Evolutionary conservation across 176 grass and related monocot genomes (phyloP).

Genomic region (Bromus sterilis): DNA sequence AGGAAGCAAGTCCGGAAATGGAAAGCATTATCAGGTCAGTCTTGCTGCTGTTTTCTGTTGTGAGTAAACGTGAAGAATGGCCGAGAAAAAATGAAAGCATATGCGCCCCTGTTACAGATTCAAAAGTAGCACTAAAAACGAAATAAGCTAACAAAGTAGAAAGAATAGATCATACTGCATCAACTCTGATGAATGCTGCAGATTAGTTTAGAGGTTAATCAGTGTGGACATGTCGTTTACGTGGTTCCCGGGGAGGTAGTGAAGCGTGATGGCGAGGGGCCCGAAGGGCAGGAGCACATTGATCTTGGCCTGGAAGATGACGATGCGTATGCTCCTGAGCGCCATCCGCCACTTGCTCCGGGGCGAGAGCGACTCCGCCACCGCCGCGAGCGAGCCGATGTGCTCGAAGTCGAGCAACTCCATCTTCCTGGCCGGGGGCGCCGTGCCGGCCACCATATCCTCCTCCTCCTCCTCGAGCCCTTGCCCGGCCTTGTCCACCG

Average conservation of each 20-base stretch:
- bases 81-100: background rate
- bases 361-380: slow-evolving; percentile 59
- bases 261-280: slow-evolving; percentile 81
- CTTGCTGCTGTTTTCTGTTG: background rate
- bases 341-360: slow-evolving; percentile 53
- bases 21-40: background rate
- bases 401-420: slow-evolving; percentile 80
- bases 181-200: background rate
- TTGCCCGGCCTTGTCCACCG: slow-evolving; percentile 46
- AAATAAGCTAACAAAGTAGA: background rate
- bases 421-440: slow-evolving; percentile 50
- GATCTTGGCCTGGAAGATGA: slow-evolving; percentile 89
- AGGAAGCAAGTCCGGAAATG: slow-evolving; percentile 5
- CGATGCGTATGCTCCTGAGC: slow-evolving; percentile 64
- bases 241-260: slow-evolving; percentile 76
- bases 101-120: background rate
- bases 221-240: slow-evolving; percentile 15
- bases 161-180: background rate
- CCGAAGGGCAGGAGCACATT: slow-evolving; percentile 91
- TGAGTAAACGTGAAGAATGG: background rate
- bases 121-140: background rate
- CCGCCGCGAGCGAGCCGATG: slow-evolving; percentile 72
- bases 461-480: slow-evolving; percentile 43
- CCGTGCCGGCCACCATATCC: slow-evolving; percentile 13
- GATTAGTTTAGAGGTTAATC: background rate